Percentiles rank a stretch among this genome's conserved stretches.
phyloP scores from a whole-genome alignment of 2,329 filamentous ascomycete genomes.

The Xylaria sp. region DNA sequence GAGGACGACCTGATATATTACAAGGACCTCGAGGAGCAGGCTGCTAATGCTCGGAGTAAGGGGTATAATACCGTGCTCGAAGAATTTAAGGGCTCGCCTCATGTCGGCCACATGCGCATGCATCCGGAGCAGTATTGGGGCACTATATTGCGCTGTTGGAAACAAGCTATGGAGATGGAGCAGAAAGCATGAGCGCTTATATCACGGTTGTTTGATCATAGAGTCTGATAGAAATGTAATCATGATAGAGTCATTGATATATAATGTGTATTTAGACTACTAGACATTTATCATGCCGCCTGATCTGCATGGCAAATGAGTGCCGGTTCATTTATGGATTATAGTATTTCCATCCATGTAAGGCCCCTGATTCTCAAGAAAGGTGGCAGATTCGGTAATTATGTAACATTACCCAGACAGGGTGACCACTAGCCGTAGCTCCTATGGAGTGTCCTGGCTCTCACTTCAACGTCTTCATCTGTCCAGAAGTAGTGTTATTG shows the following conservation, averaged over 20 bases:
- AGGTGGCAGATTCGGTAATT: background rate
- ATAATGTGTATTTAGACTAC: background rate
- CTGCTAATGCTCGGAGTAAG: constrained; percentile 56
- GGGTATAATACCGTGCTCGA: constrained; percentile 64
- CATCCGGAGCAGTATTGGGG: constrained; percentile 69
- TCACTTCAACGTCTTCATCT: too few relatives aligned
- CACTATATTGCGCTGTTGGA: constrained; percentile 52
- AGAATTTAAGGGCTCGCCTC: constrained; percentile 67
- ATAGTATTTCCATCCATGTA: background rate
- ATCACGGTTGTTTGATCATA: background rate
- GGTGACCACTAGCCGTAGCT: too few relatives aligned
- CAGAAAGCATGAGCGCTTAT: constrained; percentile 12
- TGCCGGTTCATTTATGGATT: background rate
- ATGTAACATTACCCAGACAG: too few relatives aligned
- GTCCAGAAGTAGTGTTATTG: too few relatives aligned
- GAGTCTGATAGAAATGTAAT: background rate
- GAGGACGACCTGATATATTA: constrained; percentile 67
- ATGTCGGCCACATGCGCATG: constrained; percentile 70
- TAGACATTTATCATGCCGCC: background rate
- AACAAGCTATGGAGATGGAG: constrained; percentile 38
- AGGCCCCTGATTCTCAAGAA: background rate
- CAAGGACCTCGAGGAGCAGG: constrained; percentile 67
- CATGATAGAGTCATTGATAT: too few relatives aligned
- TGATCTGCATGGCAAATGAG: background rate
- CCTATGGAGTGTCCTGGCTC: too few relatives aligned